These are phyloP conservation scores for Tubosaeta sp. DNA, from an alignment of 768 basidiomycete genomes.

Conservation along the genomic window DNA sequence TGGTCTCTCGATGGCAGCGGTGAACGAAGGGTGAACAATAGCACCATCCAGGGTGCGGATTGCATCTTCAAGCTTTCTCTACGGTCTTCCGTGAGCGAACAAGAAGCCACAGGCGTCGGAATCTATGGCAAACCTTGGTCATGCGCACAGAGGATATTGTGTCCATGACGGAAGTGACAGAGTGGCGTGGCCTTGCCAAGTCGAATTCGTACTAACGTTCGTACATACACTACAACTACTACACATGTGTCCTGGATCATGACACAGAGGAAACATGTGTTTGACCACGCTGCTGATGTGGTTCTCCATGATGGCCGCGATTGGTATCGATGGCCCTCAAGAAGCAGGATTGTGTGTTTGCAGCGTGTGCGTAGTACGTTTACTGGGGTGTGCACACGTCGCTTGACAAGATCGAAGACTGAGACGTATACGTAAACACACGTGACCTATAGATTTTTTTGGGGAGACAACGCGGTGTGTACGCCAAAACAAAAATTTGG, in stretches of 20 bases:
- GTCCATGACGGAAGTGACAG: constrained; percentile 10
- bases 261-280: constrained; percentile 12
- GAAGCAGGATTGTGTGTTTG: constrained; percentile 9
- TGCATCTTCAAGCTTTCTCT: constrained; percentile 84
- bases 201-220: no score
- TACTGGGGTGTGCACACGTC: no score
- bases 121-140: constrained; percentile 39
- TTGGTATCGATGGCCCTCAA: constrained; percentile 25
- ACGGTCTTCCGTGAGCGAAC: background rate
- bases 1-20: constrained; percentile 28
- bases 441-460: constrained; percentile 30
- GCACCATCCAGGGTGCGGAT: constrained; percentile 68
- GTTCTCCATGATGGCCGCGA: constrained; percentile 19
- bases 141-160: constrained; percentile 26
- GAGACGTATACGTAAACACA: constrained; percentile 23
- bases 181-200: constrained; percentile 1
- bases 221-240: no score
- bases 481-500: constrained; percentile 29
- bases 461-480: constrained; percentile 19
- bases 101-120: background rate
- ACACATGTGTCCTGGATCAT: no score
- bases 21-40: constrained; percentile 37
- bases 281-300: constrained; percentile 16
- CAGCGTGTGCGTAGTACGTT: constrained; percentile 8
- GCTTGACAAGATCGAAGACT: background rate